Conservation (phyloP, 2,329 filamentous ascomycete species). For the Botrytis byssoidea region DNA sequence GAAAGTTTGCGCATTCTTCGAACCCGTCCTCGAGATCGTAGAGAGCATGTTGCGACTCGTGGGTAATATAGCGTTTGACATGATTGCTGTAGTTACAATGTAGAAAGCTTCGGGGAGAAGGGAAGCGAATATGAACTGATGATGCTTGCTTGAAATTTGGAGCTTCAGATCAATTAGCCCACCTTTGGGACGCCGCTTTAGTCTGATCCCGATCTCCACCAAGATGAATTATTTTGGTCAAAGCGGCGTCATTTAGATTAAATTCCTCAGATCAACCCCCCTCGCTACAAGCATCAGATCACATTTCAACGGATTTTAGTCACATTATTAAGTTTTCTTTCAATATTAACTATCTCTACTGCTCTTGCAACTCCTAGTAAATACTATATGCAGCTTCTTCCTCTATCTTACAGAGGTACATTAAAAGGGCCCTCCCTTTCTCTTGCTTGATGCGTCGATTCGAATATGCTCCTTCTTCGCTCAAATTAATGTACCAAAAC, state of each 20-base stretch:
- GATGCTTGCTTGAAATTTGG: conserved; percentile 6
- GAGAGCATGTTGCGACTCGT: not conserved
- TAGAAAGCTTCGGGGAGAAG: not conserved
- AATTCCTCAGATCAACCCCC: conserved; percentile 9
- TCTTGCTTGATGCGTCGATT: conserved; percentile 9
- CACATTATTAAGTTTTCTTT: conserved; percentile 2
- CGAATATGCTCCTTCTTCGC: conserved; percentile 16
- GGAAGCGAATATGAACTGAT: not conserved
- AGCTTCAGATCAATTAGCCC: not conserved
- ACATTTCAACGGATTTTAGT: not conserved
- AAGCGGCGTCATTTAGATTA: not conserved
- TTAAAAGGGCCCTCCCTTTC: conserved; percentile 5
- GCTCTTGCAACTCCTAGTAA: not conserved
- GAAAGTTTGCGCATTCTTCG: conserved; percentile 13
- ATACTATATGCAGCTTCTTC: conserved; percentile 11
- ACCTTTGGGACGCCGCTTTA: not conserved
- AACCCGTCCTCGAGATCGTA: not conserved
- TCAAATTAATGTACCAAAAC: conserved; percentile 9
- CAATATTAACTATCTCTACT: conserved; percentile 17
- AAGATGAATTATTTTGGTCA: not conserved
- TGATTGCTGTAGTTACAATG: not conserved
- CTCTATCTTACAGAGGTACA: conserved; percentile 19
- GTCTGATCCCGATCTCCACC: too few species aligned
- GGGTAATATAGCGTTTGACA: conserved; percentile 1
- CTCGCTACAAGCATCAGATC: conserved; percentile 8